Evolutionary conservation across 2,329 filamentous ascomycete genomes (phyloP).

Genomic region (Cercospora zeina): DNA sequence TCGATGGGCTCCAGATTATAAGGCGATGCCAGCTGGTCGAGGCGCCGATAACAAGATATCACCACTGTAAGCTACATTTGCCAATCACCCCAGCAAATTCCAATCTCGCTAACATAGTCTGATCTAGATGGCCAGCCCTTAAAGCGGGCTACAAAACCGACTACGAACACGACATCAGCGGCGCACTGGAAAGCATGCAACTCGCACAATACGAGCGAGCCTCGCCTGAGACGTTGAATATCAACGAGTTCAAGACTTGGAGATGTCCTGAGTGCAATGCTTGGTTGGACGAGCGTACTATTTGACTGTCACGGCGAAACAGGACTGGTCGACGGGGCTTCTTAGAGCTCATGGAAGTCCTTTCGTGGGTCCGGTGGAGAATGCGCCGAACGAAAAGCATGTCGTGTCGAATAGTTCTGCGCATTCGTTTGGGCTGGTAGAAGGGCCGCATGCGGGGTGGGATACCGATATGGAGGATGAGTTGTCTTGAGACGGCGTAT

Average conservation of each 20-base stretch:
- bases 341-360: not conserved
- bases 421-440: not conserved
- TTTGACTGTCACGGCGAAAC: not conserved
- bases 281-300: constrained; percentile 3
- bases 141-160: constrained; percentile 5
- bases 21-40: constrained; percentile 2
- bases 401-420: not conserved
- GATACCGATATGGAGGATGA: not conserved
- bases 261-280: constrained; percentile 9
- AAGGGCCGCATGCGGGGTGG: not conserved
- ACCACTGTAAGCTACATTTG: not conserved
- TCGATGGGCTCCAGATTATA: constrained; percentile 4
- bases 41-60: not conserved
- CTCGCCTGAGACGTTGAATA: not conserved
- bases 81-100: too few species aligned
- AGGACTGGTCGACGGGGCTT: constrained; percentile 7
- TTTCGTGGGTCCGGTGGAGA: not conserved
- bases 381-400: not conserved
- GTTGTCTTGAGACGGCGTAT: not conserved
- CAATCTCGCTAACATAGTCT: not conserved
- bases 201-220: constrained; percentile 6
- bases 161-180: constrained; percentile 3
- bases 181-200: not conserved
- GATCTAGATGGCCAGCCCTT: not conserved
- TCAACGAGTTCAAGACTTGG: constrained; percentile 9